A percentile compares a stretch with the other conserved stretches of the same genome.
Evolutionary conservation across 164 flowering plant species (phyloP).

Genomic region (Echeveria elegans): DNA sequence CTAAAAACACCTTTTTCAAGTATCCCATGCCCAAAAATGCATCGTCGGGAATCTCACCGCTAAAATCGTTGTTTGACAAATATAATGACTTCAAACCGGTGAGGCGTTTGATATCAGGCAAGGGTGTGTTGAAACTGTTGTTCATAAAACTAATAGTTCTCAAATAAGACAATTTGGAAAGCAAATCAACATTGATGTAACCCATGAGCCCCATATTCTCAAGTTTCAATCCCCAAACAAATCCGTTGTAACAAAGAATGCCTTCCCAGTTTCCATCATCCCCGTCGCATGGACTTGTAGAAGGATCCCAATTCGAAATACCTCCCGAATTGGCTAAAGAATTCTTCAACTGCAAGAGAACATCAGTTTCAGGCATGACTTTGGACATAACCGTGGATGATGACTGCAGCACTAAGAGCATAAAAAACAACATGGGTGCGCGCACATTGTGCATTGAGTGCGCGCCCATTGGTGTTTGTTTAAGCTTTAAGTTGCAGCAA

Average conservation of each 20-base stretch:
- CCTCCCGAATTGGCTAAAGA: constrained; percentile 18
- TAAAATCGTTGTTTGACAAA: constrained; percentile 33
- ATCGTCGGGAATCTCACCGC: constrained; percentile 24
- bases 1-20: constrained; percentile 36
- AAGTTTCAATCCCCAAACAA: constrained; percentile 43
- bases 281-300: constrained; percentile 28
- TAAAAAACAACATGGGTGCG: constrained; percentile 5
- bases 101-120: constrained; percentile 24
- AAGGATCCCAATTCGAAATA: constrained; percentile 27
- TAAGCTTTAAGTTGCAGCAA: not conserved
- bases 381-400: constrained; percentile 8
- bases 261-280: constrained; percentile 46
- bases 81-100: constrained; percentile 22
- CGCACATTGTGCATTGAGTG: constrained; percentile 1
- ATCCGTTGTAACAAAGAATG: constrained; percentile 31
- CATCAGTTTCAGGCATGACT: constrained; percentile 22
- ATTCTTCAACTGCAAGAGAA: constrained; percentile 37
- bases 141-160: constrained; percentile 43
- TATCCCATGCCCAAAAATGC: constrained; percentile 25
- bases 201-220: constrained; percentile 53
- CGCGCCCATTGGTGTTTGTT: constrained; percentile 3
- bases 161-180: constrained; percentile 21
- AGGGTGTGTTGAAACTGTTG: constrained; percentile 28
- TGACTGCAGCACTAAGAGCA: not conserved
- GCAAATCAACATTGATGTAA: constrained; percentile 25